Conservation (phyloP, 495 filamentous ascomycete species). For the Aspergillus hancockii region DNA sequence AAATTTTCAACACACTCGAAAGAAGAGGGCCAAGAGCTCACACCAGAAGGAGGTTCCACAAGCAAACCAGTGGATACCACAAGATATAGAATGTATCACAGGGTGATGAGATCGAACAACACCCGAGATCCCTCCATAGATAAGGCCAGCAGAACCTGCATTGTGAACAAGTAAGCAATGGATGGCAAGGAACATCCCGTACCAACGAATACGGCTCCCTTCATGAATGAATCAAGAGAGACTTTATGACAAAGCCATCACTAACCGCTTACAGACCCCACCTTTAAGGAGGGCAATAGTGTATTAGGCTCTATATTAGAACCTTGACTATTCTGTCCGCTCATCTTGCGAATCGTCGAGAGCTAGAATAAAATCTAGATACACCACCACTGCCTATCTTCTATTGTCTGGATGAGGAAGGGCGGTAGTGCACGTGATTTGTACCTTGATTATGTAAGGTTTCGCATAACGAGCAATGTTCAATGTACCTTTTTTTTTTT, state of each 20-base stretch:
- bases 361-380: neutral
- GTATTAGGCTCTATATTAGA: constrained; percentile 20
- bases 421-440: constrained; percentile 9
- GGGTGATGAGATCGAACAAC: constrained; percentile 66
- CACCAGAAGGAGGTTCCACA: constrained; percentile 79
- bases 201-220: neutral
- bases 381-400: neutral
- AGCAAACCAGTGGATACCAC: constrained; percentile 76
- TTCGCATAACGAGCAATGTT: neutral
- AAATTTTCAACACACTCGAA: neutral
- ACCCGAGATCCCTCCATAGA: constrained; percentile 68
- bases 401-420: constrained; percentile 1
- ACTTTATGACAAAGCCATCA: constrained; percentile 20
- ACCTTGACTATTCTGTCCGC: constrained; percentile 20
- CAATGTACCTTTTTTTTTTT: neutral
- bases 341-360: constrained; percentile 32
- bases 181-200: neutral
- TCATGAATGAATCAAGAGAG: neutral
- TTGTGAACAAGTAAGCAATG: neutral
- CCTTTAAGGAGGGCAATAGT: constrained; percentile 47
- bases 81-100: constrained; percentile 67
- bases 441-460: neutral
- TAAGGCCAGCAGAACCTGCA: constrained; percentile 67
- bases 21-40: constrained; percentile 38
- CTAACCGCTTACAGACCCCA: constrained; percentile 55